Conservation (phyloP, 2,329 filamentous ascomycete genomes). For the Neophaeococcomyces mojaviensis region DNA sequence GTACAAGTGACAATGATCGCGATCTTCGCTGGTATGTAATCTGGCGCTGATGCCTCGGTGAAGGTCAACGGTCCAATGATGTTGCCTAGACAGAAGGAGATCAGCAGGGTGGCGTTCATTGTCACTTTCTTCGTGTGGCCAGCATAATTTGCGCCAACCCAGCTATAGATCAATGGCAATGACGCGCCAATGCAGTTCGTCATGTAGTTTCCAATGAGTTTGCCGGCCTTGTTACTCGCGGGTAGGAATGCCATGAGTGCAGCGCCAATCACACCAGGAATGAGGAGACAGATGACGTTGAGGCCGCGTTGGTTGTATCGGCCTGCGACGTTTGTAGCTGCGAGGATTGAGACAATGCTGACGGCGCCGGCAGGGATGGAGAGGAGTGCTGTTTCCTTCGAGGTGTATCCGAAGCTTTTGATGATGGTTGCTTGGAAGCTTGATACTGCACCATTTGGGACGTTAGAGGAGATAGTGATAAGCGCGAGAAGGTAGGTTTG, state of each 20-base stretch:
- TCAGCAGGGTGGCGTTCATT: constrained; percentile 39
- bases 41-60: constrained; percentile 33
- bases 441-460: constrained; percentile 37
- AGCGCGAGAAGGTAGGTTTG: constrained; percentile 36
- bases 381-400: constrained; percentile 37
- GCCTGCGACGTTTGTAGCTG: constrained; percentile 34
- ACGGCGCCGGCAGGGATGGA: constrained; percentile 39
- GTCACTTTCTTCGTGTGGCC: constrained; percentile 46
- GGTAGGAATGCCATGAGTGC: constrained; percentile 30
- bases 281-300: constrained; percentile 37
- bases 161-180: constrained; percentile 40
- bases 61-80: constrained; percentile 41
- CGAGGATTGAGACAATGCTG: constrained; percentile 34
- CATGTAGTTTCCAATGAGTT: constrained; percentile 38
- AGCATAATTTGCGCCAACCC: constrained; percentile 41
- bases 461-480: constrained; percentile 29
- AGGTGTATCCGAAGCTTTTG: constrained; percentile 37
- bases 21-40: constrained; percentile 35
- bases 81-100: constrained; percentile 37
- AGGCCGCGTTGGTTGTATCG: constrained; percentile 34
- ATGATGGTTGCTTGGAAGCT: constrained; percentile 39
- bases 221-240: constrained; percentile 32
- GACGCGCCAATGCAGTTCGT: constrained; percentile 38
- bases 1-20: constrained; percentile 23
- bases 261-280: constrained; percentile 41